A percentile compares a stretch with the other conserved stretches of the same genome.
These are phyloP conservation scores for Balansia obtecta DNA, from an alignment of 2,329 filamentous ascomycete genomes.

Conservation along the genomic window DNA sequence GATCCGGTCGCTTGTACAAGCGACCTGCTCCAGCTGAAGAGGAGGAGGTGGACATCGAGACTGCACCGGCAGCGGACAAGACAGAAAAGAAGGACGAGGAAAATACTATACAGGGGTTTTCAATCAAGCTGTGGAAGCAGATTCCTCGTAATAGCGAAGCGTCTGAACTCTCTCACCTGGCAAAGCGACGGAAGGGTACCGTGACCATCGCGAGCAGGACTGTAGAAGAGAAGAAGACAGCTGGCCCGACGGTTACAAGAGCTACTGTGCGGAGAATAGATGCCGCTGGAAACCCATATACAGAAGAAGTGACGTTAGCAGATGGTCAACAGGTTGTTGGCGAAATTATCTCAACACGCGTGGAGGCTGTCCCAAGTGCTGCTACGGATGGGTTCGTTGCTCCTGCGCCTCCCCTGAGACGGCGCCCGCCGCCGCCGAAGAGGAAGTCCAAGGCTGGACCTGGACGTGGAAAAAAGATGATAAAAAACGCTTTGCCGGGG, in stretches of 20 bases:
- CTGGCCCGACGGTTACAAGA: conserved; percentile 53
- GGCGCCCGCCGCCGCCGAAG: conserved; percentile 64
- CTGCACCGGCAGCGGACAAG: conserved; percentile 31
- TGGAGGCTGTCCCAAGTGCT: conserved; percentile 42
- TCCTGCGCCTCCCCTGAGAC: conserved; percentile 31
- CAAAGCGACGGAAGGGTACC: conserved; percentile 48
- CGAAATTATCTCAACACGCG: conserved; percentile 57
- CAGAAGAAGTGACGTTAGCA: conserved; percentile 71
- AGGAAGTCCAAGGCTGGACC: conserved; percentile 66
- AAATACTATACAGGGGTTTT: conserved; percentile 37
- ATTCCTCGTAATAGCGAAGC: conserved; percentile 45
- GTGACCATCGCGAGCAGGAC: conserved; percentile 44
- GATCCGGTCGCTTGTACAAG: conserved; percentile 67
- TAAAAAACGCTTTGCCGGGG: conserved; percentile 38
- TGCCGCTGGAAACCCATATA: conserved; percentile 66
- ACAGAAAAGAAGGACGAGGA: conserved; percentile 53
- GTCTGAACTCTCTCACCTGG: conserved; percentile 39
- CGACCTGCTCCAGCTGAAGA: conserved; percentile 50
- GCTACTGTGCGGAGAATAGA: conserved; percentile 72
- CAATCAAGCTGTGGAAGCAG: conserved; percentile 49
- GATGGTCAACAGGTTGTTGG: conserved; percentile 72
- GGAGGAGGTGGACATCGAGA: conserved; percentile 41
- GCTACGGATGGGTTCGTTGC: conserved; percentile 40
- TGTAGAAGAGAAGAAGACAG: conserved; percentile 28
- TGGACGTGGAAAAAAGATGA: conserved; percentile 70